phyloP scores from a whole-genome alignment of 306 rosid species.

The Luffa acutangula region DNA sequence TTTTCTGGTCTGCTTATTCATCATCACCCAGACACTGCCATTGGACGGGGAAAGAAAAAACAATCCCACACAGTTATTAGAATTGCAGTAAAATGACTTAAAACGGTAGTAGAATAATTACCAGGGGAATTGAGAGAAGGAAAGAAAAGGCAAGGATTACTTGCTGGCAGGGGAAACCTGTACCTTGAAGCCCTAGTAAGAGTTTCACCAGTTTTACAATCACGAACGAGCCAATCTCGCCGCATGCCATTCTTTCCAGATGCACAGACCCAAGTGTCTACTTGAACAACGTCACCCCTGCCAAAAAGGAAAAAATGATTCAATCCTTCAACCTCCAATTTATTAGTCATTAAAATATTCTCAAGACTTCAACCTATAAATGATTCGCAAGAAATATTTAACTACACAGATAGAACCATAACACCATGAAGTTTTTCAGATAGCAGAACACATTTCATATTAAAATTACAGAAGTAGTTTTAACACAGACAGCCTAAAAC shows the following conservation, averaged over 20 bases:
- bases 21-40: slow-evolving; percentile 98
- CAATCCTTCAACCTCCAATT: slow-evolving; percentile 7
- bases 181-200: slow-evolving; percentile 62
- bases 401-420: neutral
- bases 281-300: slow-evolving; percentile 25
- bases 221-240: slow-evolving; percentile 69
- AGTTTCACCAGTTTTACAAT: slow-evolving; percentile 54
- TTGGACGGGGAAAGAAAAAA: slow-evolving; percentile 19
- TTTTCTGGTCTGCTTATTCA: slow-evolving; percentile 90
- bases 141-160: neutral
- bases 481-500: neutral
- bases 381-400: neutral
- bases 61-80: slow-evolving; percentile 8
- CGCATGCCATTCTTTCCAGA: slow-evolving; percentile 73
- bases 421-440: neutral
- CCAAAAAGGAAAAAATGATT: neutral
- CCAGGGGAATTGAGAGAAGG: neutral
- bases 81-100: neutral
- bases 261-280: slow-evolving; percentile 54
- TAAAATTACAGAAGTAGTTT: neutral
- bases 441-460: neutral
- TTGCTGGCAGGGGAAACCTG: neutral
- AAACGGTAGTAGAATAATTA: neutral
- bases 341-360: neutral
- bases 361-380: neutral